Percentiles rank a stretch among this genome's conserved stretches.
phyloP scores from a whole-genome alignment of 1,284 basidiomycete species.

The Erythrobasidium hasegawianum region DNA sequence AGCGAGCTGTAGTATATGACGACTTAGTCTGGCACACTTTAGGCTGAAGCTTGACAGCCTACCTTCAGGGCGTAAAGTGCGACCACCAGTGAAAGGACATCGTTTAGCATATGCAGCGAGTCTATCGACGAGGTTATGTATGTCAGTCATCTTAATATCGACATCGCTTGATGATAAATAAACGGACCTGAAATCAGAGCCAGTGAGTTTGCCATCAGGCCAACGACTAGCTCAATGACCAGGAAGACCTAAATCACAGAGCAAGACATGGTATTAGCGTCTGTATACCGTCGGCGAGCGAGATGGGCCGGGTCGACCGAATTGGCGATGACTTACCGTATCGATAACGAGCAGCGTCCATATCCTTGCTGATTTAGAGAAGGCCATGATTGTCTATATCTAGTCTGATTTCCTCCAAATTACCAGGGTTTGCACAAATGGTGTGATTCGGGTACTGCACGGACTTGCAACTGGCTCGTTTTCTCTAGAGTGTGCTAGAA shows the following conservation, averaged over 20 bases:
- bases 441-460: no score
- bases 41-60: background rate
- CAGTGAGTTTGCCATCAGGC: conserved; percentile 89
- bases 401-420: no score
- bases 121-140: background rate
- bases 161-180: conserved; percentile 55
- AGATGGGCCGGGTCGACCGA: no score
- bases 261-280: background rate
- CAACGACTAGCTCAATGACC: conserved; percentile 81
- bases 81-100: conserved; percentile 60
- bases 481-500: no score
- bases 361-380: conserved; percentile 27
- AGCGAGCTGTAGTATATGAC: conserved; percentile 36
- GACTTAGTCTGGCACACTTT: background rate
- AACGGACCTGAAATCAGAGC: conserved; percentile 95
- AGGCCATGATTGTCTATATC: conserved; percentile 14
- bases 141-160: background rate
- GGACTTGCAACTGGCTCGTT: no score
- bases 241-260: conserved; percentile 60
- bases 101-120: conserved; percentile 32
- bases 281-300: no score
- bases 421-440: no score
- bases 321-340: conserved; percentile 20
- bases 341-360: conserved; percentile 35
- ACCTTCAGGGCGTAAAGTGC: conserved; percentile 96